Evolutionary conservation across 2,329 filamentous ascomycete genomes (phyloP).

Genomic region (Pseudogymnoascus sp.): DNA sequence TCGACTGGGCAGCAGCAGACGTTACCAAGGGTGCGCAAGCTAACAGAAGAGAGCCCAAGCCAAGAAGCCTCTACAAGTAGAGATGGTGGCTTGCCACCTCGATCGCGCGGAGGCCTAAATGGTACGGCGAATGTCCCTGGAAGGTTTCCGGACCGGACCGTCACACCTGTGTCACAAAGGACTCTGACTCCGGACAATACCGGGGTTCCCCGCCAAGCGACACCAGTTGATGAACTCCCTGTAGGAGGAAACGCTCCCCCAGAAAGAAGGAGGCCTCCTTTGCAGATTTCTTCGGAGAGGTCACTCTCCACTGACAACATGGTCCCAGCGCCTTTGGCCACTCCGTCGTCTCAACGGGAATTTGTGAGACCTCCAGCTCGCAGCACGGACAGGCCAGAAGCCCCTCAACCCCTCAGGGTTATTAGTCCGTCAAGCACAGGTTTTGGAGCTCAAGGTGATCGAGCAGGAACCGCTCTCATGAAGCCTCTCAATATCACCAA

Average conservation of each 20-base stretch:
- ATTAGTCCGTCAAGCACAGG: constrained; percentile 3
- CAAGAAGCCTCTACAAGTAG: constrained; percentile 28
- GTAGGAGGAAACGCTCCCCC: constrained; percentile 25
- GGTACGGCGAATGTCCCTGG: constrained; percentile 22
- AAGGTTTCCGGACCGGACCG: constrained; percentile 27
- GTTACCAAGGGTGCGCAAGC: constrained; percentile 22
- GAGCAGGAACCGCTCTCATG: neutral
- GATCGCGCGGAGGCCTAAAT: constrained; percentile 26
- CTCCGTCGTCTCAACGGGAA: constrained; percentile 29
- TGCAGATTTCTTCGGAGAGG: constrained; percentile 26
- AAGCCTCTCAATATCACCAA: constrained; percentile 7
- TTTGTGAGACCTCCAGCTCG: constrained; percentile 29
- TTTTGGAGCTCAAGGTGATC: neutral
- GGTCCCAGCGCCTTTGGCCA: constrained; percentile 31
- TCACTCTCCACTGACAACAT: constrained; percentile 27
- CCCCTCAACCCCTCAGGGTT: neutral
- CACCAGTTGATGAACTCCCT: constrained; percentile 21
- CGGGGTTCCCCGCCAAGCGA: constrained; percentile 16
- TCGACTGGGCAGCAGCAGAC: constrained; percentile 16
- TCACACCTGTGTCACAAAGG: constrained; percentile 25
- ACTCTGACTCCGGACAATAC: constrained; percentile 24
- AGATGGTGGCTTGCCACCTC: constrained; percentile 27
- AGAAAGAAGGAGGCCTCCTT: constrained; percentile 29
- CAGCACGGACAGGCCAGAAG: constrained; percentile 24
- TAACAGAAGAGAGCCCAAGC: constrained; percentile 25